Evolutionary conservation across 345 rosid species (phyloP), one percentile per base, ranked within the genome.

Genomic region (Theobroma cacao): DNA sequence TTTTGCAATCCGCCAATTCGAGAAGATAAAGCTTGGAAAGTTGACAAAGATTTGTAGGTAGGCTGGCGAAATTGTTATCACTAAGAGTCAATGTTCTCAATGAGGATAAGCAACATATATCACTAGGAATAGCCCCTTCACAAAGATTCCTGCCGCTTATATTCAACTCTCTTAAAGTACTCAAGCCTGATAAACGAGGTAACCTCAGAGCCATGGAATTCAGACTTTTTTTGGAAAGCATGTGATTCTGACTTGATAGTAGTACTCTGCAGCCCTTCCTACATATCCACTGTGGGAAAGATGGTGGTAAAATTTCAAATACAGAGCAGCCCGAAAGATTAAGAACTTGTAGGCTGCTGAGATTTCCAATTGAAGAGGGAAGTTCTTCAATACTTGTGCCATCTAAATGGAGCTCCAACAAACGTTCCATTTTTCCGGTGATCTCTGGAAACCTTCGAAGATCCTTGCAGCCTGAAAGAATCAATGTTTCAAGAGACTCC

Each of bases 21-120:
- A 84, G 80, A 28, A 53, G 60, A 41, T 2, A 61, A 28, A 84
- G 76, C 20, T 62, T 30, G 70, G 74, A 56, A 15, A 84, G 87
- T 13, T 79, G 70, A 53, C 43, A 77, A 48, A 87, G 78, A 71
- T 83, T 80, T 33, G 26, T 22, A 0, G 89, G 85, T 58, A 85
- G 63, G 77, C 47, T 30, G 9, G 60, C 55, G 20, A 87, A 83
- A 60, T 60, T 38, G 66, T 82, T 87, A 8, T 78, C 73, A 72
- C 84, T 78, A 14, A 87, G 59, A 77, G n/a, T n/a, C 40, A 53
- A 50, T 80, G 64, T 26, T 61, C 55, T 61, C 34, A 87, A 63
- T 50, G 75, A 71, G 76, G 75, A 75, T 20, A 85, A 72, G 62
- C 24, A 36, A 38, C 77, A 73, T 36, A 82, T 70, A 50, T 60